A percentile compares a stretch with the other conserved stretches of the same genome.
These are phyloP conservation scores for Lactarius sanguifluus DNA, from an alignment of 768 basidiomycete species.

Conservation along the genomic window DNA sequence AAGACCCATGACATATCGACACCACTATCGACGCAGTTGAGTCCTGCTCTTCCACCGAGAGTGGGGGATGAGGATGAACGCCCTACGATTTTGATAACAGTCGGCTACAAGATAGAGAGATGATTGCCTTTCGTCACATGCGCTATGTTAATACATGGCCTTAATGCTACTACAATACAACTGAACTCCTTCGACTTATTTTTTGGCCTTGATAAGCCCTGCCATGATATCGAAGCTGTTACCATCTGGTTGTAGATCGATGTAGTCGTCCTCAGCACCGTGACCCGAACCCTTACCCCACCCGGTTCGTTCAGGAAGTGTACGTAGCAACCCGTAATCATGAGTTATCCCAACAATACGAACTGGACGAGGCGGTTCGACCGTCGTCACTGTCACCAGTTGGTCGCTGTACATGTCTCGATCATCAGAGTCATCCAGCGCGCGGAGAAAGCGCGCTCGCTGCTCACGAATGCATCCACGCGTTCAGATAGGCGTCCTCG, in stretches of 20 bases:
- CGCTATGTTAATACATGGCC: no score
- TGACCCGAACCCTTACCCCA: slow-evolving; percentile 31
- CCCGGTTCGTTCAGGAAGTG: slow-evolving; percentile 56
- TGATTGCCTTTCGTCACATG: no score
- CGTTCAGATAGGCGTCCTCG: slow-evolving; percentile 69
- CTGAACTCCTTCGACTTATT: slow-evolving; percentile 12
- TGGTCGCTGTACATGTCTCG: slow-evolving; percentile 56
- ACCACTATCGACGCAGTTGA: no score
- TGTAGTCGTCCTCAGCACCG: slow-evolving; percentile 46
- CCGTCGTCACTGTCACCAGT: slow-evolving; percentile 77
- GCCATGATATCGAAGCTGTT: slow-evolving; percentile 97
- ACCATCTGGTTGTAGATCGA: slow-evolving; percentile 95
- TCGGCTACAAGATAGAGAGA: no score
- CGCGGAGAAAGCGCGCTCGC: neutral
- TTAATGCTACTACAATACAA: neutral
- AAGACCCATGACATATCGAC: neutral
- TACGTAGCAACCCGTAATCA: slow-evolving; percentile 85
- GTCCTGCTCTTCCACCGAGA: no score
- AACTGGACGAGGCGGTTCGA: slow-evolving; percentile 63
- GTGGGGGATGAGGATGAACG: no score
- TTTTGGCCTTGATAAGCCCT: slow-evolving; percentile 69
- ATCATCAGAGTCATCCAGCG: neutral
- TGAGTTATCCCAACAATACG: slow-evolving; percentile 84
- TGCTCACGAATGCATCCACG: slow-evolving; percentile 93
- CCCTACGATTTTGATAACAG: no score